Conservation (phyloP, 1,139 yeast genomes). For the Geotrichum bryndzae region DNA sequence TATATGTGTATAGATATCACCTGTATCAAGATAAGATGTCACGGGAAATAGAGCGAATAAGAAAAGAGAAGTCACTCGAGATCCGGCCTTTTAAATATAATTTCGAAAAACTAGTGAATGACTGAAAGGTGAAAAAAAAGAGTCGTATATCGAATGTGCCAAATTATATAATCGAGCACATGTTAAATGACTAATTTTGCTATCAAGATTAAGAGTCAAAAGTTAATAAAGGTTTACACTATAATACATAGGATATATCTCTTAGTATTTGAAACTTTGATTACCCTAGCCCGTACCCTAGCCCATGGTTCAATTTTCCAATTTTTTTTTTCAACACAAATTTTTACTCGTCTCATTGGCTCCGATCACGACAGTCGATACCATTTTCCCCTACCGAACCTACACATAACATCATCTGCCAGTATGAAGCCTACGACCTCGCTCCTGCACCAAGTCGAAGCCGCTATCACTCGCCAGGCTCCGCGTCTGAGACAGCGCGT, state of each 20-base stretch:
- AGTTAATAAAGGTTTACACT: too few relatives aligned
- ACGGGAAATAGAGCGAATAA: neutral
- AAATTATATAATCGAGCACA: neutral
- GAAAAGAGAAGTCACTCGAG: neutral
- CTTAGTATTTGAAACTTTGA: neutral
- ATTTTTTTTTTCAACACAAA: neutral
- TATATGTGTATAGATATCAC: neutral
- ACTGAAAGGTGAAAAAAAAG: neutral
- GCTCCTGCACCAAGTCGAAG: slow-evolving; percentile 12
- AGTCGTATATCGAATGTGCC: neutral
- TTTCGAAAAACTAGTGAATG: neutral
- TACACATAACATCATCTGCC: neutral
- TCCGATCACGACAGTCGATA: neutral
- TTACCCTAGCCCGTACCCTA: neutral
- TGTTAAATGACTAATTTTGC: neutral
- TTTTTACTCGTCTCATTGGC: neutral
- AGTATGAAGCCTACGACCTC: slow-evolving; percentile 12
- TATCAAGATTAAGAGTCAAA: neutral
- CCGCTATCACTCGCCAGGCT: slow-evolving; percentile 7
- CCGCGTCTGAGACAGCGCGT: slow-evolving; percentile 17
- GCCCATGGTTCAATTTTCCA: neutral
- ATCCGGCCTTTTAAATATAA: neutral
- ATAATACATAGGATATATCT: neutral
- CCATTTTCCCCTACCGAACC: neutral
- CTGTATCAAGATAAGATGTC: neutral